Evolutionary conservation across 192 early-diverging fungal genomes (phyloP), one percentile per base, ranked within the genome.

Genomic region (Gigaspora rosea): DNA sequence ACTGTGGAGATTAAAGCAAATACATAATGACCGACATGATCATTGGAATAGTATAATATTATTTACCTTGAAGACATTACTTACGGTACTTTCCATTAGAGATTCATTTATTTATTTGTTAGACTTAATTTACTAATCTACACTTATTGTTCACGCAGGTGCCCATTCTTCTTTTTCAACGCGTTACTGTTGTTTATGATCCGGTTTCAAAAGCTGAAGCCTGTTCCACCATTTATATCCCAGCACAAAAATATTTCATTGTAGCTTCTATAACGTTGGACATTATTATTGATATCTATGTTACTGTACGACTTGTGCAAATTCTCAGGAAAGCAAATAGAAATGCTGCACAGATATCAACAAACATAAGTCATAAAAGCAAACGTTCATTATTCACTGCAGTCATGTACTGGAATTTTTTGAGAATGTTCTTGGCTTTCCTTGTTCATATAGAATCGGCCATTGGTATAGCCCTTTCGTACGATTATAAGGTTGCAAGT

Each of bases 341-440:
- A 3, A 65, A 76, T 76, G 61, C 74, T 12, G 51, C 49, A 49
- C 2, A 48, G 13, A n/a, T 62, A 50, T 18, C 48, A 51, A 5
- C 49, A 10, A 75, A 65, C 50, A 64, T 35, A 46, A 20, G 11
- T 20, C 15, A 47, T 2, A 51, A 12, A 48, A 16, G 9, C 8
- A 75, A 65, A 65, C 41, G 74, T 16, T 65, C 32, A 20, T 52
- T 75, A 54, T 75, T 75, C 18, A 75, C 74, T 6, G 62, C 74
- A 10, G 74, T 75, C 7, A 75, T 75, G 74, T 75, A 75, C 18
- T 75, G 74, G 74, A 75, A 75, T 65, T 75, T 75, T 36, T 4
- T 75, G 16, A 27, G 74, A 35, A 4, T 75, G n/a, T 64, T 65
- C 20, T 4, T 52, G 0, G 62, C 74, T 4, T 51, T 75, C 9